Conservation (phyloP, 108 stramenopile species). For the Nitzschia sp. region DNA sequence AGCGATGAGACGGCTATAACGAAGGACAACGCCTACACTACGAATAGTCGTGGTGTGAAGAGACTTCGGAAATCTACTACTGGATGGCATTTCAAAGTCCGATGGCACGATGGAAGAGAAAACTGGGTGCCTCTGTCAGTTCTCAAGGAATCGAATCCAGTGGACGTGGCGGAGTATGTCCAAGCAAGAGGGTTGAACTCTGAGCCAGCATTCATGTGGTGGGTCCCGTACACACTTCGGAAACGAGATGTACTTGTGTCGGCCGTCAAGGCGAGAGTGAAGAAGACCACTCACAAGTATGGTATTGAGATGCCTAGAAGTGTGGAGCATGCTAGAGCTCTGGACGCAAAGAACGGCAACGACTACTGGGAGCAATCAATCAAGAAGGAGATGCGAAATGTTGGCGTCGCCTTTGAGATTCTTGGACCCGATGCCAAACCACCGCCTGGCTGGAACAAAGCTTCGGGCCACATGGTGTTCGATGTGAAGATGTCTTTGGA, state of each 20-base stretch:
- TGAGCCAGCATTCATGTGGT: slow-evolving; percentile 59
- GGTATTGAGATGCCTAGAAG: slow-evolving; percentile 48
- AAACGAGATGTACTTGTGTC: slow-evolving; percentile 30
- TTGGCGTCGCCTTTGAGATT: slow-evolving; percentile 41
- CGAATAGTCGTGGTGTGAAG: background rate
- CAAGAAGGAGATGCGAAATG: slow-evolving; percentile 51
- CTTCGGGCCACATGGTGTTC: slow-evolving; percentile 45
- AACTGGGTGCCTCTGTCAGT: slow-evolving; percentile 35
- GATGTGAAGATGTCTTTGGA: slow-evolving; percentile 51
- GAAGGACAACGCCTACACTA: background rate
- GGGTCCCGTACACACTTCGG: slow-evolving; percentile 37
- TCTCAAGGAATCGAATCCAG: slow-evolving; percentile 59
- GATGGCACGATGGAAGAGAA: slow-evolving; percentile 40
- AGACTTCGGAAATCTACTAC: slow-evolving; percentile 37
- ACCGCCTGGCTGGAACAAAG: slow-evolving; percentile 29
- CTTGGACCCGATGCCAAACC: slow-evolving; percentile 21
- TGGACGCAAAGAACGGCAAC: slow-evolving; percentile 54
- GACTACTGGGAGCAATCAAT: slow-evolving; percentile 43
- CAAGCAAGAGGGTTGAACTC: slow-evolving; percentile 14
- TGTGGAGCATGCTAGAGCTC: slow-evolving; percentile 39
- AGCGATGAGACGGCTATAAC: slow-evolving; percentile 10
- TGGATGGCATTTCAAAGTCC: slow-evolving; percentile 52
- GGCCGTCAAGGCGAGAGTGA: slow-evolving; percentile 1
- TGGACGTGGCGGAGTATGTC: slow-evolving; percentile 62
- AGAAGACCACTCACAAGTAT: slow-evolving; percentile 45